A percentile compares a stretch with the other conserved stretches of the same genome.
Evolutionary conservation across 148 eudicot genomes (phyloP).

Genomic region (Vaccinium corymbosum): DNA sequence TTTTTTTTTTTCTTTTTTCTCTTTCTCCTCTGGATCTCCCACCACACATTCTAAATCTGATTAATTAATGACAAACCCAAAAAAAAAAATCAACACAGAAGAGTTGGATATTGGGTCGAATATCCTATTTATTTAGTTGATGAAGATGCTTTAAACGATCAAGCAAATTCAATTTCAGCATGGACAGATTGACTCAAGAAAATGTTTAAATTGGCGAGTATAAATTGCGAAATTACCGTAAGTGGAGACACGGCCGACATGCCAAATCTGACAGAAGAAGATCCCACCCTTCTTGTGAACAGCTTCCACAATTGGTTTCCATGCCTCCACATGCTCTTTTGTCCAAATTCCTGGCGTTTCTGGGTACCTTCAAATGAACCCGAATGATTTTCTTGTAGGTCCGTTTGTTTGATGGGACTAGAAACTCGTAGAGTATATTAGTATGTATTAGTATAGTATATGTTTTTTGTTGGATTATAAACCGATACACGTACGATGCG

Average conservation of each 20-base stretch:
- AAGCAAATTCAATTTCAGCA: neutral
- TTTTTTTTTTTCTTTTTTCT: neutral
- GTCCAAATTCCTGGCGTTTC: constrained; percentile 40
- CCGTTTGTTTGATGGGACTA: neutral
- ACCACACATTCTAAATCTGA: neutral
- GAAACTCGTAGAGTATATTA: no score
- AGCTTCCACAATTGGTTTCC: constrained; percentile 41
- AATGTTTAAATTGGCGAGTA: neutral
- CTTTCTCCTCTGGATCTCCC: neutral
- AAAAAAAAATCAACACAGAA: neutral
- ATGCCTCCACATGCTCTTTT: constrained; percentile 41
- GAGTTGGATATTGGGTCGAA: neutral
- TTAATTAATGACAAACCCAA: neutral
- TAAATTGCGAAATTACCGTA: constrained; percentile 12
- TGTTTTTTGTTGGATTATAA: no score
- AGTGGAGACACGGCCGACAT: constrained; percentile 20
- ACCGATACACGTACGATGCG: no score
- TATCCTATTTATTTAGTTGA: neutral
- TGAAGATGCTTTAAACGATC: neutral
- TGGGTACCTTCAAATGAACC: constrained; percentile 17
- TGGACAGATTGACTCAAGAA: neutral
- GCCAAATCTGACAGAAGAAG: constrained; percentile 23
- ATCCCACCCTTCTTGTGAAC: constrained; percentile 35
- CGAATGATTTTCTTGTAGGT: neutral
- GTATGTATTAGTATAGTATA: neutral